These are phyloP conservation scores for Lentinula edodes DNA, from an alignment of 768 basidiomycete genomes.

Conservation along the genomic window DNA sequence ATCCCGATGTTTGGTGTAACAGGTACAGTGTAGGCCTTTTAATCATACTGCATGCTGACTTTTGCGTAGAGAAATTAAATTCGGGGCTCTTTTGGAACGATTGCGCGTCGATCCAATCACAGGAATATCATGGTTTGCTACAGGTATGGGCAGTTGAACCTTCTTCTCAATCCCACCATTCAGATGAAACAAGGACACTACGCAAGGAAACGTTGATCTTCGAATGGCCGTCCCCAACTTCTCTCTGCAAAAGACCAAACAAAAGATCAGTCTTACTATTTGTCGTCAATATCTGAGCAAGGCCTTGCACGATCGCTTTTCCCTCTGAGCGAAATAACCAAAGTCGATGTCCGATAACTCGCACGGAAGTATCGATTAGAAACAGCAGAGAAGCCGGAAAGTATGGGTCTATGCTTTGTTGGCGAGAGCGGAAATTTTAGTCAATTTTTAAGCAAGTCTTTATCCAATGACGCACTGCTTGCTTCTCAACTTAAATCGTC, in stretches of 20 bases:
- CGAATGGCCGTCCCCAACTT: constrained; percentile 40
- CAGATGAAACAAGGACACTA: constrained; percentile 66
- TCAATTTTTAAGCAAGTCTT: constrained; percentile 59
- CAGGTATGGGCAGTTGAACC: constrained; percentile 40
- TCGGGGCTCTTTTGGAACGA: constrained; percentile 72
- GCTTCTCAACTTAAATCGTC: neutral
- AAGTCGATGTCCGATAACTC: constrained; percentile 67
- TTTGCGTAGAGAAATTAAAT: constrained; percentile 77
- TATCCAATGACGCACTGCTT: neutral
- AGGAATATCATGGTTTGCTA: constrained; percentile 65
- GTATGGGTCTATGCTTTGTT: constrained; percentile 94
- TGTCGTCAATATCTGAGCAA: constrained; percentile 68
- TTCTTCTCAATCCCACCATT: neutral
- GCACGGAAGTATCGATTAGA: constrained; percentile 56
- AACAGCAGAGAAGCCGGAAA: constrained; percentile 74
- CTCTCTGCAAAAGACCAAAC: constrained; percentile 46
- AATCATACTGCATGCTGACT: neutral
- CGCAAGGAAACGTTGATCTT: constrained; percentile 61
- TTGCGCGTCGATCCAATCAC: constrained; percentile 30
- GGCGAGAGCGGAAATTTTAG: constrained; percentile 73
- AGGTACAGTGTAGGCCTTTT: constrained; percentile 33
- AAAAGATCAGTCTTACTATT: constrained; percentile 93
- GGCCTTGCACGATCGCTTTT: constrained; percentile 70
- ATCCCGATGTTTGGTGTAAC: constrained; percentile 94
- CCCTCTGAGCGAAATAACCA: constrained; percentile 64